phyloP scores from a whole-genome alignment of 2,329 filamentous ascomycete genomes.

The Aspergillus sp. region DNA sequence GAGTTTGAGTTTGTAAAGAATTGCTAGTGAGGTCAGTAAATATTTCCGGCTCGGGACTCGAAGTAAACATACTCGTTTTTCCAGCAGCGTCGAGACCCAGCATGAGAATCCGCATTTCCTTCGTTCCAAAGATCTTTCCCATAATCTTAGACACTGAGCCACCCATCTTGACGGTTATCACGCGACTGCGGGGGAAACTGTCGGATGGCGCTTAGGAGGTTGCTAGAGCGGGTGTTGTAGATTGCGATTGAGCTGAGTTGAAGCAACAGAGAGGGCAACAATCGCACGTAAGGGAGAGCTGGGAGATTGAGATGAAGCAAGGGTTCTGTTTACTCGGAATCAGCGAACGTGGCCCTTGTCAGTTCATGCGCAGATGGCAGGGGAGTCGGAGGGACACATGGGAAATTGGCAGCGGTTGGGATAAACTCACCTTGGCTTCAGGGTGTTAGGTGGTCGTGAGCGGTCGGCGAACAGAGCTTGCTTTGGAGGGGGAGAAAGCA shows the following conservation, averaged over 20 bases:
- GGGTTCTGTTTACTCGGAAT: conserved; percentile 5
- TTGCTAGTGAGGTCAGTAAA: conserved; percentile 51
- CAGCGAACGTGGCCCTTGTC: conserved; percentile 14
- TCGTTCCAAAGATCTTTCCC: conserved; percentile 98
- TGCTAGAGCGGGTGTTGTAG: background rate
- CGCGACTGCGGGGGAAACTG: conserved; percentile 13
- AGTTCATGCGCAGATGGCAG: conserved; percentile 5
- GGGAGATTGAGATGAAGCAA: background rate
- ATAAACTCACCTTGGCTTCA: conserved; percentile 15
- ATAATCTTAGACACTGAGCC: conserved; percentile 92
- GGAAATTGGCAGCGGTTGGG: background rate
- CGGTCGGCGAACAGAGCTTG: background rate
- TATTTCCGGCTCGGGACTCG: background rate
- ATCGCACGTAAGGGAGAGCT: background rate
- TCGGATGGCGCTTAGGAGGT: conserved; percentile 1
- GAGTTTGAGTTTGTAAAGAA: conserved; percentile 98
- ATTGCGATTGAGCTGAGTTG: background rate
- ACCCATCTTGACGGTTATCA: conserved; percentile 66
- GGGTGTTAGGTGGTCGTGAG: background rate
- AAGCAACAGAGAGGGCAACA: background rate
- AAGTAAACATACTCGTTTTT: conserved; percentile 70
- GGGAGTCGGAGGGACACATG: conserved; percentile 12
- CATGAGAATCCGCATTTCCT: conserved; percentile 99
- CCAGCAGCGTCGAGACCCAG: conserved; percentile 95
- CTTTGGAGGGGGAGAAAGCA: conserved; percentile 7